Percentiles rank a stretch among this genome's conserved stretches.
phyloP scores from a whole-genome alignment of 2,329 filamentous ascomycete species.

The Colletotrichum lindemuthianum region DNA sequence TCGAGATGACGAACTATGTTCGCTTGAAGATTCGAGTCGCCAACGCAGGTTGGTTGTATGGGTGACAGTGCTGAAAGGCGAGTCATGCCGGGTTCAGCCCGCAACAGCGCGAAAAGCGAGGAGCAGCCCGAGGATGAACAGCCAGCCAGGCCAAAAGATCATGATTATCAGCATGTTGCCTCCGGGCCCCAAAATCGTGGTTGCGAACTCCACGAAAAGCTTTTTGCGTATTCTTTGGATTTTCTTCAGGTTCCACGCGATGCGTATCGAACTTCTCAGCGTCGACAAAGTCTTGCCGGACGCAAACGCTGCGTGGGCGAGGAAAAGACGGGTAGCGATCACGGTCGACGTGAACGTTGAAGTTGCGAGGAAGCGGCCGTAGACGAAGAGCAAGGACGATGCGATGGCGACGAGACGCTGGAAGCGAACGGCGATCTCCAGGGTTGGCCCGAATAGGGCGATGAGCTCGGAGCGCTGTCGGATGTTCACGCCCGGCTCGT shows the following conservation, averaged over 20 bases:
- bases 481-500: conserved; percentile 44
- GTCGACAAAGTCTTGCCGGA: conserved; percentile 37
- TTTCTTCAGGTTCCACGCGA: conserved; percentile 50
- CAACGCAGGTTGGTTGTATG: neutral
- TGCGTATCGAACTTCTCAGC: conserved; percentile 24
- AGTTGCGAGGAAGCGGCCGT: conserved; percentile 44
- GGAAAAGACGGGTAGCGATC: conserved; percentile 43
- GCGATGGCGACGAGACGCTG: conserved; percentile 47
- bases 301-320: conserved; percentile 42
- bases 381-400: conserved; percentile 45
- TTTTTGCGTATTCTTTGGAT: conserved; percentile 54
- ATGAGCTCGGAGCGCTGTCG: conserved; percentile 46
- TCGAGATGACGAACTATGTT: conserved; percentile 50
- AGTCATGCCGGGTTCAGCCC: conserved; percentile 41
- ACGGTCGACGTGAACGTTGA: conserved; percentile 43
- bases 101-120: conserved; percentile 48
- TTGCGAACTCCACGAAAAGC: conserved; percentile 62
- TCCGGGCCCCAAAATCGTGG: conserved; percentile 60
- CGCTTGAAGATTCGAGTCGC: neutral
- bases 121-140: conserved; percentile 52
- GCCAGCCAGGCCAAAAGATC: conserved; percentile 69
- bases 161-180: conserved; percentile 59
- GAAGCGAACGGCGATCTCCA: conserved; percentile 47
- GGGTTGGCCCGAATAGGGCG: conserved; percentile 46
- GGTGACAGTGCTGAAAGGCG: conserved; percentile 15